A percentile compares a stretch with the other conserved stretches of the same genome.
Evolutionary conservation across 441 rosid genomes (phyloP).

Genomic region (Pelargonium australe): DNA sequence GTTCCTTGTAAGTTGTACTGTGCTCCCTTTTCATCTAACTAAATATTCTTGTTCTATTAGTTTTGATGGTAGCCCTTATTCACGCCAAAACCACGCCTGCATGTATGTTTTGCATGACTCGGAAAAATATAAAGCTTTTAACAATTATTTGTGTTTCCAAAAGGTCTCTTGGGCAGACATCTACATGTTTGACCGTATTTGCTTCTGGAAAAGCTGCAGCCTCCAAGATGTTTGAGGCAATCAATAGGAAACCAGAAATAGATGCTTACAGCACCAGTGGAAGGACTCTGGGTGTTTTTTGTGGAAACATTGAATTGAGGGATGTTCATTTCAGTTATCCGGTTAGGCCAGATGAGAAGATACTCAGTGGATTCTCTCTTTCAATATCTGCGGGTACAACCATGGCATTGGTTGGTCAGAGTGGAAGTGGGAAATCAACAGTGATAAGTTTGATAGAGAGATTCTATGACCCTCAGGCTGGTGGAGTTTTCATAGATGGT

Average conservation of each 20-base stretch:
- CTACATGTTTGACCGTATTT: conserved; percentile 51
- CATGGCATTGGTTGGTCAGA: conserved; percentile 67
- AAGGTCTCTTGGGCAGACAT: conserved; percentile 69
- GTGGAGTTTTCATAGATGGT: conserved; percentile 61
- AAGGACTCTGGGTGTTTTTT: conserved; percentile 35
- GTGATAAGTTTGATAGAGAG: conserved; percentile 67
- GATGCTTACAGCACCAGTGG: conserved; percentile 58
- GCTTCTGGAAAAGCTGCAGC: conserved; percentile 74
- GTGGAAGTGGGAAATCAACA: conserved; percentile 84
- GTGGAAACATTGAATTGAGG: conserved; percentile 57
- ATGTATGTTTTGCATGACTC: conserved; percentile 18
- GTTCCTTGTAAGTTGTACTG: conserved; percentile 50
- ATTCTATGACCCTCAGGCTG: conserved; percentile 73
- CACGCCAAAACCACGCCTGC: conserved; percentile 30
- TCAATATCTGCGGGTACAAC: conserved; percentile 52
- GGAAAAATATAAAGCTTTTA: background rate
- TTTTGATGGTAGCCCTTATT: background rate
- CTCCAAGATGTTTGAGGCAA: conserved; percentile 72
- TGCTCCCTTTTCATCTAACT: background rate
- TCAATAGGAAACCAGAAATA: conserved; percentile 43
- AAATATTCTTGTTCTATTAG: background rate
- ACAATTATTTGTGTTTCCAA: conserved; percentile 8
- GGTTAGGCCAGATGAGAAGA: conserved; percentile 64
- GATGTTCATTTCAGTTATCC: conserved; percentile 51
- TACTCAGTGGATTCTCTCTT: conserved; percentile 59